Evolutionary conservation across 495 filamentous ascomycete genomes (phyloP).

Genomic region (Cladorrhinum samala): DNA sequence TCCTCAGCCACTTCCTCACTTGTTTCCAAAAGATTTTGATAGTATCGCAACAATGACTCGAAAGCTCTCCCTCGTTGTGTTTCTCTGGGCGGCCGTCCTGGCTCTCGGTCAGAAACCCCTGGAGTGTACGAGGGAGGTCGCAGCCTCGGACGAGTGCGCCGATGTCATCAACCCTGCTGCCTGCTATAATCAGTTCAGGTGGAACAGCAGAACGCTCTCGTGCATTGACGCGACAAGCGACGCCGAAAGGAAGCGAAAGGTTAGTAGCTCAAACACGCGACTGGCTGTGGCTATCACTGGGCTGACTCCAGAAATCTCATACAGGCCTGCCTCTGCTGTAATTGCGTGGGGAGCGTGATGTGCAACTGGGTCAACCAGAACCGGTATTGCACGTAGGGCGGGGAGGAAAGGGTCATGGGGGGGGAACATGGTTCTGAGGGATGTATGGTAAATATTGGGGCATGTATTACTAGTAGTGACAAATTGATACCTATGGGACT

Average conservation of each 20-base stretch:
- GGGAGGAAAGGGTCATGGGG: too few species aligned
- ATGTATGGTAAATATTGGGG: too few species aligned
- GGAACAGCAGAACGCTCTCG: slow-evolving; percentile 28
- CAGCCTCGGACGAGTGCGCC: slow-evolving; percentile 33
- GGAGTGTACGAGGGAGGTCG: slow-evolving; percentile 30
- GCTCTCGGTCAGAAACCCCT: slow-evolving; percentile 24
- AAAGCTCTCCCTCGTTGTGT: slow-evolving; percentile 24
- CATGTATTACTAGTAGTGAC: too few species aligned
- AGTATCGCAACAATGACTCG: slow-evolving; percentile 13
- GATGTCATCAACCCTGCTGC: slow-evolving; percentile 39
- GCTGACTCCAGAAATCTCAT: too few species aligned
- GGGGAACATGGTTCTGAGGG: too few species aligned
- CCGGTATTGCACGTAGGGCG: background rate
- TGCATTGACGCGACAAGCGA: slow-evolving; percentile 36
- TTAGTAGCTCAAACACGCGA: too few species aligned
- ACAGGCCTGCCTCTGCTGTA: slow-evolving; percentile 36
- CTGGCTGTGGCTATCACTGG: too few species aligned
- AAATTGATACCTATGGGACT: too few species aligned
- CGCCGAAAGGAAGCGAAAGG: slow-evolving; percentile 29
- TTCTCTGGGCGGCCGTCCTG: slow-evolving; percentile 20
- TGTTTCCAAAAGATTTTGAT: background rate
- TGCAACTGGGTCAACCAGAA: slow-evolving; percentile 30
- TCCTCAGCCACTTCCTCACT: too few species aligned
- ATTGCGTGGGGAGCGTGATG: slow-evolving; percentile 31
- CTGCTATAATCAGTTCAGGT: slow-evolving; percentile 41